phyloP scores from a whole-genome alignment of 202 grass and related monocot species.

The Cymbopogon flexuosus region DNA sequence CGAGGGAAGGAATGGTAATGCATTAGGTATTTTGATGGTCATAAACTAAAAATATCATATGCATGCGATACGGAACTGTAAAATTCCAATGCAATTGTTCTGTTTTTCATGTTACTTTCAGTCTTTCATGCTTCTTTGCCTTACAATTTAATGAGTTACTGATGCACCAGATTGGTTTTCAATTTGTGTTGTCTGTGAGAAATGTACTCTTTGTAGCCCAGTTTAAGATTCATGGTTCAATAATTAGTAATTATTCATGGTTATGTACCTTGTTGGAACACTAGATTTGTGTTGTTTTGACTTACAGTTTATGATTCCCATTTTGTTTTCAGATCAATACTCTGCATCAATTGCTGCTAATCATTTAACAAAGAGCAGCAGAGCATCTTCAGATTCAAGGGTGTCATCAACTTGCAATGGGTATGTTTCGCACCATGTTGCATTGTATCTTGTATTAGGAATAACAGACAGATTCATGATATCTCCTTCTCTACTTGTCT shows the following conservation, averaged over 20 bases:
- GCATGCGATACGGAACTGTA: neutral
- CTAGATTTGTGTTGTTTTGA: conserved; percentile 12
- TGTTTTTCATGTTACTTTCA: neutral
- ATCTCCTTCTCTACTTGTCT: neutral
- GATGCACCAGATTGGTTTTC: neutral
- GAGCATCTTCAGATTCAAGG: conserved; percentile 37
- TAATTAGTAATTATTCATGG: neutral
- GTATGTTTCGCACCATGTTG: conserved; percentile 43
- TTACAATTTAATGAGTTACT: neutral
- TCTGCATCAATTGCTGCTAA: conserved; percentile 19
- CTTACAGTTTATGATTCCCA: neutral
- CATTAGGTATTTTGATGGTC: neutral
- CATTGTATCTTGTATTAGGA: conserved; percentile 5
- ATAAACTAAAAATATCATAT: neutral
- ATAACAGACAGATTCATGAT: neutral
- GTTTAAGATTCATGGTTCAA: neutral
- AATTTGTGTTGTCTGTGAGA: neutral
- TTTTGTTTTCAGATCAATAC: conserved; percentile 52
- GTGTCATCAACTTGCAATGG: conserved; percentile 47
- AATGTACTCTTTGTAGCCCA: conserved; percentile 11
- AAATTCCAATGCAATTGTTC: neutral
- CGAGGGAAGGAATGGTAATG: conserved; percentile 53
- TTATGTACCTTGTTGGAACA: conserved; percentile 1
- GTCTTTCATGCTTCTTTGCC: neutral
- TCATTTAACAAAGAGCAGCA: conserved; percentile 37